A percentile compares a stretch with the other conserved stretches of the same genome.
Conservation (phyloP, 106 monocot genomes). For the Agapanthus africanus region DNA sequence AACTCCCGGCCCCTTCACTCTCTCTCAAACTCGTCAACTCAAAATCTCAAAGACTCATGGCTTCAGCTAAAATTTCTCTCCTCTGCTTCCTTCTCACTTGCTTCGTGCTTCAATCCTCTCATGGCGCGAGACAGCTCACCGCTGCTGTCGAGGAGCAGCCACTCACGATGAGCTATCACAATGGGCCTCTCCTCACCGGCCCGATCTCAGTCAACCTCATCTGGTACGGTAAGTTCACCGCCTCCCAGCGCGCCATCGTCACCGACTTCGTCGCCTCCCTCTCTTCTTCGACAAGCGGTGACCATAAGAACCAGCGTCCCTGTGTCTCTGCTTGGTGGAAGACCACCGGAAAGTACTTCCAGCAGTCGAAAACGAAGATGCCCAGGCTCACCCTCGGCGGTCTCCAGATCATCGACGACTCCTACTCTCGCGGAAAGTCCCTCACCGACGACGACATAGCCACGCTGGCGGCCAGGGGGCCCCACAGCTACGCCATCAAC, state of each 20-base stretch:
- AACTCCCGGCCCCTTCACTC: too few species aligned
- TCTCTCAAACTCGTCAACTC: too few species aligned
- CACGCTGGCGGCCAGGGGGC: constrained; percentile 34
- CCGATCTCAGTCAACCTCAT: constrained; percentile 59
- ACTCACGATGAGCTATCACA: constrained; percentile 48
- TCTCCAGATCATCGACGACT: constrained; percentile 37
- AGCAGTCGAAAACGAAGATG: background rate
- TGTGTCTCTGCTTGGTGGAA: constrained; percentile 61
- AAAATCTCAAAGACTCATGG: too few species aligned
- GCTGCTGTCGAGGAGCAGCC: constrained; percentile 36
- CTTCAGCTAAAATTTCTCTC: too few species aligned
- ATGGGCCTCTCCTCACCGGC: constrained; percentile 61
- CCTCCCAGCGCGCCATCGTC: constrained; percentile 54
- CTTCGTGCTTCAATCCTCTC: background rate
- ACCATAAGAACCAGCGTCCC: constrained; percentile 16
- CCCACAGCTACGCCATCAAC: constrained; percentile 31
- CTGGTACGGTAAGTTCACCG: constrained; percentile 78
- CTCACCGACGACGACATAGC: constrained; percentile 29
- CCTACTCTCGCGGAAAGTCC: constrained; percentile 44
- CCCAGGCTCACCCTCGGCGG: constrained; percentile 29
- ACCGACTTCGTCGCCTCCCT: constrained; percentile 58
- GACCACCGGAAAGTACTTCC: constrained; percentile 23
- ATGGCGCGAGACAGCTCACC: constrained; percentile 22
- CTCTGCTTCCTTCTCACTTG: background rate
- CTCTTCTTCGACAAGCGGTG: background rate